A percentile compares a stretch with the other conserved stretches of the same genome.
phyloP scores from a whole-genome alignment of 2,329 filamentous ascomycete species.

The Xylaria sp. region DNA sequence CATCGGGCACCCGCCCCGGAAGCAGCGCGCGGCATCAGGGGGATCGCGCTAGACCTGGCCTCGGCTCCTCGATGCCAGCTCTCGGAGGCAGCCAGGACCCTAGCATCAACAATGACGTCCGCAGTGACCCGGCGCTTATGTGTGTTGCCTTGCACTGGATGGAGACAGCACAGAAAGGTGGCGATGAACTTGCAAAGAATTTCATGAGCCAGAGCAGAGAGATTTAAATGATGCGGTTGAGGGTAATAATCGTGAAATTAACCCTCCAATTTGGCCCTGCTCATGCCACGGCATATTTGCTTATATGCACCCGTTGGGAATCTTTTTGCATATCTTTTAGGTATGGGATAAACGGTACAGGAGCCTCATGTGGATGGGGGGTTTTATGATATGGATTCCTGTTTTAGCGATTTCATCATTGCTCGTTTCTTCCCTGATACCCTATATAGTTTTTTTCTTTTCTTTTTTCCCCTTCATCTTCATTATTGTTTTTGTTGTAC shows the following conservation, averaged over 20 bases:
- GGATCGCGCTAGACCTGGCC: constrained; percentile 47
- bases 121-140: constrained; percentile 88
- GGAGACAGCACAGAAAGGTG: constrained; percentile 87
- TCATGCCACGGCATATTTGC: background rate
- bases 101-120: constrained; percentile 59
- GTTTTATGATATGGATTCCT: constrained; percentile 30
- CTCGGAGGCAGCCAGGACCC: constrained; percentile 47
- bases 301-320: constrained; percentile 8
- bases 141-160: constrained; percentile 98
- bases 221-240: constrained; percentile 45
- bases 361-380: constrained; percentile 22
- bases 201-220: constrained; percentile 76
- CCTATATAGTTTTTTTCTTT: constrained; percentile 33
- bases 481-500: constrained; percentile 1
- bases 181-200: constrained; percentile 84
- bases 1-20: constrained; percentile 61
- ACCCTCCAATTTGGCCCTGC: background rate
- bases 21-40: constrained; percentile 49
- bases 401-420: constrained; percentile 34
- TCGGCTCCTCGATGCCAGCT: constrained; percentile 44
- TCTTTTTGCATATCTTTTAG: constrained; percentile 19
- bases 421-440: constrained; percentile 34
- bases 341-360: constrained; percentile 35
- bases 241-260: constrained; percentile 34
- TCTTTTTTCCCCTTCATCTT: constrained; percentile 19